Evolutionary conservation across 1,139 yeast genomes (phyloP).

Genomic region (Suhomyces guaymorum): DNA sequence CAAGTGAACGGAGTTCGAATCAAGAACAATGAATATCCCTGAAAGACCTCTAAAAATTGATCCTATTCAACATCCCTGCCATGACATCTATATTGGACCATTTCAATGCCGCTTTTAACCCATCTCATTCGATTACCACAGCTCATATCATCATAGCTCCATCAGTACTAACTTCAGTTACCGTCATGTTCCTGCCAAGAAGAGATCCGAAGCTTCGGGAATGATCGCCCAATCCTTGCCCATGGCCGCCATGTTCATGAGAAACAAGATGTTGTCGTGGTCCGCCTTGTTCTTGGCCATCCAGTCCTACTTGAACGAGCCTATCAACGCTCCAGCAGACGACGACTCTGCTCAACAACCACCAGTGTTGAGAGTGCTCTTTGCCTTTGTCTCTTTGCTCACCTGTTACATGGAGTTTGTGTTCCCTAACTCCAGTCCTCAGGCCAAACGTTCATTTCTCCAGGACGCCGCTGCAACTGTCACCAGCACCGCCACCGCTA

Average conservation of each 20-base stretch:
- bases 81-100: no score
- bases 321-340: slow-evolving; percentile 30
- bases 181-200: slow-evolving; percentile 51
- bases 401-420: slow-evolving; percentile 56
- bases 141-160: no score
- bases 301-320: slow-evolving; percentile 53
- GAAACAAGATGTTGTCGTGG: slow-evolving; percentile 59
- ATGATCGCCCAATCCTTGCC: slow-evolving; percentile 62
- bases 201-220: slow-evolving; percentile 46
- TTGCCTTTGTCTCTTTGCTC: slow-evolving; percentile 47
- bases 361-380: slow-evolving; percentile 45
- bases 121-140: no score
- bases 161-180: slow-evolving; percentile 31
- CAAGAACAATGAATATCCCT: no score
- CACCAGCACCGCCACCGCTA: slow-evolving; percentile 8
- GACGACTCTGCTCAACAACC: slow-evolving; percentile 38
- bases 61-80: no score
- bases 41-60: no score
- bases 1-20: no score
- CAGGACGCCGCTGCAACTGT: slow-evolving; percentile 12
- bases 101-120: no score
- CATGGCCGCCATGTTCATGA: slow-evolving; percentile 66
- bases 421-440: slow-evolving; percentile 40
- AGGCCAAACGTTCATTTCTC: slow-evolving; percentile 19
- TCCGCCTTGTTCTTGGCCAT: slow-evolving; percentile 53